A percentile compares a stretch with the other conserved stretches of the same genome.
These are phyloP conservation scores for Saccharum spontaneum DNA, from an alignment of 176 grass and related monocot genomes.

Conservation along the genomic window DNA sequence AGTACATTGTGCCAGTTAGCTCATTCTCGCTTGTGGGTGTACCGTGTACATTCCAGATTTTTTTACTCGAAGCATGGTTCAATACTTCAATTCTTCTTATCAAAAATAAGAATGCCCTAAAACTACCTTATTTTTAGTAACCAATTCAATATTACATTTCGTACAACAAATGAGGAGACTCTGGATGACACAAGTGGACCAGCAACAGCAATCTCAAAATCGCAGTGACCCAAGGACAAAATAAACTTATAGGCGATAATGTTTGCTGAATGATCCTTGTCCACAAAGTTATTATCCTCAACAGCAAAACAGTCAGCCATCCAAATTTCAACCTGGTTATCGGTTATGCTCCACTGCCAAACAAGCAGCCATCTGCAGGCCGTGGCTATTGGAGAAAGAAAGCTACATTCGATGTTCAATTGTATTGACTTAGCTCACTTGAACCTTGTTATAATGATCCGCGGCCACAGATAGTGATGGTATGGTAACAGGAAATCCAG, in stretches of 20 bases:
- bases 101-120: slow-evolving; percentile 14
- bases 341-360: slow-evolving; percentile 10
- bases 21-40: background rate
- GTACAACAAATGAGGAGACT: slow-evolving; percentile 12
- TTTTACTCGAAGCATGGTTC: background rate
- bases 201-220: background rate
- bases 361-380: slow-evolving; percentile 16
- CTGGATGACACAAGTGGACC: background rate
- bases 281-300: slow-evolving; percentile 30
- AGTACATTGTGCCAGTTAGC: background rate
- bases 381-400: background rate
- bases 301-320: slow-evolving; percentile 26
- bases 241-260: background rate
- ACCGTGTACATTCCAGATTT: background rate
- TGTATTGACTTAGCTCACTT: slow-evolving; percentile 51
- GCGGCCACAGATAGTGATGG: slow-evolving; percentile 78
- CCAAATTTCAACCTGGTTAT: background rate
- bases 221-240: background rate
- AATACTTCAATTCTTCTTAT: background rate
- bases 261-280: slow-evolving; percentile 2
- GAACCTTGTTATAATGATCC: slow-evolving; percentile 75
- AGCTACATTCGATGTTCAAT: background rate
- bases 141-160: slow-evolving; percentile 30
- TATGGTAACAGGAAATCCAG: slow-evolving; percentile 88
- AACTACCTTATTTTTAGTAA: background rate